Evolutionary conservation across 2,329 filamentous ascomycete species (phyloP).

Genomic region (Alternaria alternata): DNA sequence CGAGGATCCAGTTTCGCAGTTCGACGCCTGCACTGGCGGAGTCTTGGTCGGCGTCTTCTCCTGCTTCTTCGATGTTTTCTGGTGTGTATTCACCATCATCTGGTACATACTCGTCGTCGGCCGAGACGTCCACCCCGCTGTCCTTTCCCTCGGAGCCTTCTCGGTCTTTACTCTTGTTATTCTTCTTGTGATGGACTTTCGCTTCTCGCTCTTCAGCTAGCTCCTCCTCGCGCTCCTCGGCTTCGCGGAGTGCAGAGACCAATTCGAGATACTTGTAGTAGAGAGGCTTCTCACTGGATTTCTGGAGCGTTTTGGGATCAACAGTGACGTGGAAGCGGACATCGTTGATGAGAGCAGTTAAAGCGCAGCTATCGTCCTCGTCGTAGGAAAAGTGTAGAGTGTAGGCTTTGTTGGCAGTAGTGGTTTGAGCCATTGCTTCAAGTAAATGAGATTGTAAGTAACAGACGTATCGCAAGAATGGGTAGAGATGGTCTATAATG

Average conservation of each 20-base stretch:
- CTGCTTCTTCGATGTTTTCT: slow-evolving; percentile 14
- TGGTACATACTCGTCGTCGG: slow-evolving; percentile 7
- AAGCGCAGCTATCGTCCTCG: slow-evolving; percentile 21
- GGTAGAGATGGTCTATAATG: not conserved
- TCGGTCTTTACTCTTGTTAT: slow-evolving; percentile 5
- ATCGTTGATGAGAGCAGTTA: slow-evolving; percentile 29
- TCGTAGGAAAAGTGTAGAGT: slow-evolving; percentile 26
- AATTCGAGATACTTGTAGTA: slow-evolving; percentile 32
- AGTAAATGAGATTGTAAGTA: not conserved
- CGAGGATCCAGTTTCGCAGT: slow-evolving; percentile 26
- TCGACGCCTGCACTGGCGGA: slow-evolving; percentile 24
- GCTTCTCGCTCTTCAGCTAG: slow-evolving; percentile 9
- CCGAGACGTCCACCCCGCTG: slow-evolving; percentile 26
- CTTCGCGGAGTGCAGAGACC: slow-evolving; percentile 22
- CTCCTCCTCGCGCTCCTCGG: slow-evolving; percentile 25
- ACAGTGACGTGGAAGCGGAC: slow-evolving; percentile 28
- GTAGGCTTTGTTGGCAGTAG: slow-evolving; percentile 14
- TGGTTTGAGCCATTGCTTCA: slow-evolving; percentile 18
- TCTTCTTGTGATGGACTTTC: not conserved
- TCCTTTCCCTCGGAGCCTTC: slow-evolving; percentile 21
- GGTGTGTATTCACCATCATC: slow-evolving; percentile 18
- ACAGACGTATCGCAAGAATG: not conserved
- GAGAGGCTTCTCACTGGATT: slow-evolving; percentile 21
- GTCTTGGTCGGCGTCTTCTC: slow-evolving; percentile 27
- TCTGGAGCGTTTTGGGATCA: slow-evolving; percentile 18